Evolutionary conservation across 2,329 filamentous ascomycete species (phyloP).

Genomic region (Ascochyta viciae-villosae): DNA sequence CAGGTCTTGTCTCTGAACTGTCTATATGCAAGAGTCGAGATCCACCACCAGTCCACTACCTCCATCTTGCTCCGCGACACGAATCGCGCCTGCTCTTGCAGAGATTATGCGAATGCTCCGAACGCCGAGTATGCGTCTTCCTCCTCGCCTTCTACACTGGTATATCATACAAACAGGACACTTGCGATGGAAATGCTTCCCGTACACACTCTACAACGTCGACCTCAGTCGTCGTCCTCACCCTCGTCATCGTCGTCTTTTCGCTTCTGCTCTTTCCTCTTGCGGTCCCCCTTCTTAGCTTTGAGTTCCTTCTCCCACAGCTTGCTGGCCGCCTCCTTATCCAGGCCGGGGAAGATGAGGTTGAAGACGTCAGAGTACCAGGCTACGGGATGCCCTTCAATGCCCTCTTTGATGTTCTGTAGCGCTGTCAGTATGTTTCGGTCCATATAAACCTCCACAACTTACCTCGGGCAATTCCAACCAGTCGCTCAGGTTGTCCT

Average conservation of each 20-base stretch:
- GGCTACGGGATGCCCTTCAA: slow-evolving; percentile 86
- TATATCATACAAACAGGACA: slow-evolving; percentile 4
- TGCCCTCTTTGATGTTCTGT: slow-evolving; percentile 97
- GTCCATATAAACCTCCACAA: background rate
- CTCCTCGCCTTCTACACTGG: background rate
- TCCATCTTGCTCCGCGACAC: background rate
- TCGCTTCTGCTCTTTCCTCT: slow-evolving; percentile 42
- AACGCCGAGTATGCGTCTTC: slow-evolving; percentile 13
- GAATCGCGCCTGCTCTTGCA: background rate
- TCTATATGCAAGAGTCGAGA: slow-evolving; percentile 16
- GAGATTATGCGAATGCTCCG: background rate
- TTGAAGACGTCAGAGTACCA: slow-evolving; percentile 97
- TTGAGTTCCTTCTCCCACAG: slow-evolving; percentile 71
- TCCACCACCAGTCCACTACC: background rate
- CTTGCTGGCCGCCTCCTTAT: slow-evolving; percentile 74
- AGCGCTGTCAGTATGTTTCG: slow-evolving; percentile 22
- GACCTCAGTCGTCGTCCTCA: slow-evolving; percentile 41
- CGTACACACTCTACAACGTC: background rate
- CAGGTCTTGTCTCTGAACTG: too few relatives aligned
- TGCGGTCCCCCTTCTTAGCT: slow-evolving; percentile 45
- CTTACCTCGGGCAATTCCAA: slow-evolving; percentile 93
- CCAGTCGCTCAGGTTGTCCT: slow-evolving; percentile 97
- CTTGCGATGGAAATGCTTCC: too few relatives aligned
- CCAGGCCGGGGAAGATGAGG: slow-evolving; percentile 83
- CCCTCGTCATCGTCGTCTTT: slow-evolving; percentile 58